A percentile compares a stretch with the other conserved stretches of the same genome.
phyloP scores from a whole-genome alignment of 2,329 filamentous ascomycete species.

The Lachnellula hyalina region DNA sequence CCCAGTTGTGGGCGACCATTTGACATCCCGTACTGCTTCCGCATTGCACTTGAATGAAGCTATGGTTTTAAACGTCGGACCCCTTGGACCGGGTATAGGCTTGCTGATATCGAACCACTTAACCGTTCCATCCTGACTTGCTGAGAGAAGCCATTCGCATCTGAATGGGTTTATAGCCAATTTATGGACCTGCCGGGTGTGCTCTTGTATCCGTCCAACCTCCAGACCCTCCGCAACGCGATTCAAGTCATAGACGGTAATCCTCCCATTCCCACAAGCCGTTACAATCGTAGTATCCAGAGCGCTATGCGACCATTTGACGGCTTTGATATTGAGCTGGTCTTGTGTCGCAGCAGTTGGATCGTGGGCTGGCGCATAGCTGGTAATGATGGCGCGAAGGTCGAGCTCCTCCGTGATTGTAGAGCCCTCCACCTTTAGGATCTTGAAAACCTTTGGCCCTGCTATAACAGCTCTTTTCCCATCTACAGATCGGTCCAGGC shows the following conservation, averaged over 20 bases:
- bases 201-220: slow-evolving; percentile 54
- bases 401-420: slow-evolving; percentile 52
- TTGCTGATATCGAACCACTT: slow-evolving; percentile 54
- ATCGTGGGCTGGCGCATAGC: slow-evolving; percentile 40
- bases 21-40: slow-evolving; percentile 56
- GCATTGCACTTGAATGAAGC: slow-evolving; percentile 38
- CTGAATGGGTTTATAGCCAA: slow-evolving; percentile 58
- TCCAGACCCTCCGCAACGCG: slow-evolving; percentile 41
- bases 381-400: slow-evolving; percentile 49
- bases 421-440: slow-evolving; percentile 44
- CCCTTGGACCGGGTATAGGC: slow-evolving; percentile 43
- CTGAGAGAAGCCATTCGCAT: slow-evolving; percentile 52
- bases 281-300: slow-evolving; percentile 52
- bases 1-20: slow-evolving; percentile 59
- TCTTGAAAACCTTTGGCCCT: slow-evolving; percentile 57
- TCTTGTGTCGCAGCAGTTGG: slow-evolving; percentile 40
- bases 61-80: slow-evolving; percentile 38
- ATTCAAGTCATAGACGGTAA: slow-evolving; percentile 58
- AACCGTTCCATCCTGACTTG: slow-evolving; percentile 59
- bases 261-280: slow-evolving; percentile 58
- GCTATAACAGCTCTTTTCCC: slow-evolving; percentile 51
- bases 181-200: slow-evolving; percentile 58
- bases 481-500: slow-evolving; percentile 54
- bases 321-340: slow-evolving; percentile 59
- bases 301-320: slow-evolving; percentile 49